phyloP scores from a whole-genome alignment of 2,329 filamentous ascomycete genomes.

The Botryotinia convoluta region DNA sequence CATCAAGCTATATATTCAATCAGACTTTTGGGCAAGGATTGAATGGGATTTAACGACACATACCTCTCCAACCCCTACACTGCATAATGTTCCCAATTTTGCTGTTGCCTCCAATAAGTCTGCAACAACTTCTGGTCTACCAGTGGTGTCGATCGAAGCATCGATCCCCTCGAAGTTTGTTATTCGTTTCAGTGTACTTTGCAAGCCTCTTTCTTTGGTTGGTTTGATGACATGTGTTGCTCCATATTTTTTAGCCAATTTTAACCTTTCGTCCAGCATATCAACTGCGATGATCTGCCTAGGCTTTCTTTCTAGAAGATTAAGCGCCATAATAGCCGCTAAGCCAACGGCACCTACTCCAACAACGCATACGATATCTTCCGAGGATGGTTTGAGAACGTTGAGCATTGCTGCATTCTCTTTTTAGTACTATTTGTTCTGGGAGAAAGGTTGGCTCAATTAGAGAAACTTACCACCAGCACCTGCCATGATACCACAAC shows the following conservation, averaged over 20 bases:
- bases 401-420: conserved; percentile 39
- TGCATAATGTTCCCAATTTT: conserved; percentile 28
- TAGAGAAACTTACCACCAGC: conserved; percentile 35
- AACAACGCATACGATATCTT: conserved; percentile 40
- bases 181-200: conserved; percentile 18
- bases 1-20: conserved; percentile 7
- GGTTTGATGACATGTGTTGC: conserved; percentile 37
- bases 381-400: conserved; percentile 34
- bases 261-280: conserved; percentile 43
- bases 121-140: conserved; percentile 22
- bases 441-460: too few relatives aligned
- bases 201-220: conserved; percentile 21
- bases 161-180: conserved; percentile 26
- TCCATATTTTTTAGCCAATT: conserved; percentile 45
- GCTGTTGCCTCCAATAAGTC: conserved; percentile 24
- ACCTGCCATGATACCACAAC: conserved; percentile 46
- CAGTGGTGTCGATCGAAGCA: conserved; percentile 28
- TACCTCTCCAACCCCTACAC: conserved; percentile 29
- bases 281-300: conserved; percentile 47
- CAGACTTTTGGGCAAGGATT: not conserved
- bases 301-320: conserved; percentile 22
- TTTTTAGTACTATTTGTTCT: not conserved
- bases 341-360: conserved; percentile 45
- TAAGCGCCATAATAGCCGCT: conserved; percentile 42
- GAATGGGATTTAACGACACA: not conserved